Evolutionary conservation across 768 basidiomycete genomes (phyloP).

Genomic region (Podaxis mareebaensis): DNA sequence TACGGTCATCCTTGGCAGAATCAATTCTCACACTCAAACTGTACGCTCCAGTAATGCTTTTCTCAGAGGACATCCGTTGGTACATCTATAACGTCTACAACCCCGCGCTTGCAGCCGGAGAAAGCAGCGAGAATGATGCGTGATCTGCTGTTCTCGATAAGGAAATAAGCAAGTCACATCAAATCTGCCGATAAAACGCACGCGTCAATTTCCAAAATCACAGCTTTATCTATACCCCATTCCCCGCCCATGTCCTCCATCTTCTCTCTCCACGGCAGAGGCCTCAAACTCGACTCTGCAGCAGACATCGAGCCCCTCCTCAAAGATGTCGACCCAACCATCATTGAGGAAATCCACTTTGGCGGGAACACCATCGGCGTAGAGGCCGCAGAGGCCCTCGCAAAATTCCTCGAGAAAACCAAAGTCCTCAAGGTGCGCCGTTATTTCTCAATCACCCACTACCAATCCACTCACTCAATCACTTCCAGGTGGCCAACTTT

Average conservation of each 20-base stretch:
- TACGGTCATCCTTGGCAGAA: too few relatives aligned
- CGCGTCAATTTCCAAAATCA: neutral
- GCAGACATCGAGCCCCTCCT: conserved; percentile 78
- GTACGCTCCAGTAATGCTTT: too few relatives aligned
- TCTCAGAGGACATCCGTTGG: too few relatives aligned
- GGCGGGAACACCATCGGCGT: conserved; percentile 95
- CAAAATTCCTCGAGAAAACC: conserved; percentile 72
- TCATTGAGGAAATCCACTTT: conserved; percentile 86
- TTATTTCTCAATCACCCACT: neutral
- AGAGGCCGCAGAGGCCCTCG: conserved; percentile 84
- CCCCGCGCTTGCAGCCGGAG: too few relatives aligned
- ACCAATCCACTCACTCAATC: neutral
- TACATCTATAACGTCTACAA: too few relatives aligned
- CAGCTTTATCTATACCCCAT: too few relatives aligned
- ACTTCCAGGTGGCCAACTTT: conserved; percentile 82
- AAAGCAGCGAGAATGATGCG: neutral
- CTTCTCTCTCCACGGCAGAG: conserved; percentile 56
- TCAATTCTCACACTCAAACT: too few relatives aligned
- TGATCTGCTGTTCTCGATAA: conserved; percentile 5
- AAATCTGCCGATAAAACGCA: conserved; percentile 1
- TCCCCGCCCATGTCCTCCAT: conserved; percentile 24
- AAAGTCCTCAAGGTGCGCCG: conserved; percentile 64
- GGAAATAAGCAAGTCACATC: conserved; percentile 4
- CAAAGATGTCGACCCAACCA: conserved; percentile 57
- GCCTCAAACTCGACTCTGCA: conserved; percentile 77